Conservation (phyloP, 148 eudicot species). For the Chenopodium suecicum region DNA sequence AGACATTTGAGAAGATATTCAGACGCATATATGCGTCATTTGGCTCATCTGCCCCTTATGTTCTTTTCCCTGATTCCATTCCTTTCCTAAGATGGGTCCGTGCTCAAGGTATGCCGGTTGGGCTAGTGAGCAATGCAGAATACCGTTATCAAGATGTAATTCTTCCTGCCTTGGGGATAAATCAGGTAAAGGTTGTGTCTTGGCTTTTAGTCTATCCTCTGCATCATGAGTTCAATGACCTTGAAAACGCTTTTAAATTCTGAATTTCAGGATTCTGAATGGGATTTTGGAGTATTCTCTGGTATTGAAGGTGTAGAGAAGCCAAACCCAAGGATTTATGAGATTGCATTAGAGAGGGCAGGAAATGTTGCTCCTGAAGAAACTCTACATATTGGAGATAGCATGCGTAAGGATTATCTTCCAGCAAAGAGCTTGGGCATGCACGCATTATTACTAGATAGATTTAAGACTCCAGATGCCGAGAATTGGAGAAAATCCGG, state of each 20-base stretch:
- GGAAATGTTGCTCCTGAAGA: constrained; percentile 75
- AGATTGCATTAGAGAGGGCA: constrained; percentile 84
- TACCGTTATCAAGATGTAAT: constrained; percentile 88
- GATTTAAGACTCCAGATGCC: constrained; percentile 86
- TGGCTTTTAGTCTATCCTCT: background rate
- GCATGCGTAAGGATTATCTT: constrained; percentile 80
- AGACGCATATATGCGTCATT: constrained; percentile 86
- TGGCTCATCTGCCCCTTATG: constrained; percentile 93
- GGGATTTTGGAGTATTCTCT: constrained; percentile 97
- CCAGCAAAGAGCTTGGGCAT: constrained; percentile 87
- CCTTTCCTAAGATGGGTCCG: constrained; percentile 91
- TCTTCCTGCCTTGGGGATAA: constrained; percentile 85
- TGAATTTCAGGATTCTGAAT: constrained; percentile 68
- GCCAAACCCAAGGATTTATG: constrained; percentile 73
- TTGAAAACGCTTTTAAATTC: background rate
- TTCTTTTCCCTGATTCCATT: constrained; percentile 72
- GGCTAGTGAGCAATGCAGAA: constrained; percentile 96
- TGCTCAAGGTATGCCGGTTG: constrained; percentile 62
- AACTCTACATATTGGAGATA: constrained; percentile 85
- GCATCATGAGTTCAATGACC: background rate
- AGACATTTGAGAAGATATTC: constrained; percentile 88
- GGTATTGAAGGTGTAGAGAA: constrained; percentile 96
- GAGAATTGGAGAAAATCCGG: constrained; percentile 77
- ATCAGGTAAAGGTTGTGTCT: constrained; percentile 45
- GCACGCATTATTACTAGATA: constrained; percentile 82